phyloP scores from a whole-genome alignment of 2,329 filamentous ascomycete genomes.

The Didymosphaeria variabile region DNA sequence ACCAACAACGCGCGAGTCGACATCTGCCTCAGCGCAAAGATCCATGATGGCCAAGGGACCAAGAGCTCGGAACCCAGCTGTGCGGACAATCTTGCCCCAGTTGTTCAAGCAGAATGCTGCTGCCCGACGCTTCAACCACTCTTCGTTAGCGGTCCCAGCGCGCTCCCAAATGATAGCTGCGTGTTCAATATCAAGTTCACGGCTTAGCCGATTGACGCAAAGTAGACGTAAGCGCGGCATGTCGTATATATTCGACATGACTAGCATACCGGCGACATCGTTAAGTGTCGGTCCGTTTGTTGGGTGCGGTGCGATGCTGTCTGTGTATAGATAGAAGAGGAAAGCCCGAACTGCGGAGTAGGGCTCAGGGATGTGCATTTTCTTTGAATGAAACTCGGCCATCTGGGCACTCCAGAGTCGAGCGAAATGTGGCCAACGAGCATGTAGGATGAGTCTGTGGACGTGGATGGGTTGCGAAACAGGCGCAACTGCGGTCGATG shows the following conservation, averaged over 20 bases:
- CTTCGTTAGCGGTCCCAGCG: constrained; percentile 86
- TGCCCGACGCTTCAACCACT: constrained; percentile 90
- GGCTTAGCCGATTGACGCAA: constrained; percentile 87
- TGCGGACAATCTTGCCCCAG: constrained; percentile 94
- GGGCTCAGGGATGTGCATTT: constrained; percentile 97
- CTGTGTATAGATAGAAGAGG: constrained; percentile 95
- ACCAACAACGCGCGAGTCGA: constrained; percentile 87
- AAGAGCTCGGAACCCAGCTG: constrained; percentile 82
- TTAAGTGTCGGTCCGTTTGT: constrained; percentile 68
- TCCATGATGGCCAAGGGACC: constrained; percentile 84
- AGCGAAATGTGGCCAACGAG: constrained; percentile 96
- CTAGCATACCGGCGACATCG: constrained; percentile 91
- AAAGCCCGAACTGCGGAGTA: constrained; percentile 95
- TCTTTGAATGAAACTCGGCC: constrained; percentile 96
- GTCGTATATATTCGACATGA: constrained; percentile 98
- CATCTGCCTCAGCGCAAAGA: constrained; percentile 91
- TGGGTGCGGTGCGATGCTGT: constrained; percentile 71
- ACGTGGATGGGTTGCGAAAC: constrained; percentile 88
- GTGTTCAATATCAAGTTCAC: constrained; percentile 92
- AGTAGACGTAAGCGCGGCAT: constrained; percentile 91
- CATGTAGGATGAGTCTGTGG: constrained; percentile 91
- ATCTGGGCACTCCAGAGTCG: constrained; percentile 93
- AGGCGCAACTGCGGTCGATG: constrained; percentile 27
- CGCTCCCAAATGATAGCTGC: constrained; percentile 97
- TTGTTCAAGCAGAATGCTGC: constrained; percentile 89